Evolutionary conservation across 345 rosid species (phyloP), one percentile per base, ranked within the genome.

Genomic region (Geranium rotundifolium): DNA sequence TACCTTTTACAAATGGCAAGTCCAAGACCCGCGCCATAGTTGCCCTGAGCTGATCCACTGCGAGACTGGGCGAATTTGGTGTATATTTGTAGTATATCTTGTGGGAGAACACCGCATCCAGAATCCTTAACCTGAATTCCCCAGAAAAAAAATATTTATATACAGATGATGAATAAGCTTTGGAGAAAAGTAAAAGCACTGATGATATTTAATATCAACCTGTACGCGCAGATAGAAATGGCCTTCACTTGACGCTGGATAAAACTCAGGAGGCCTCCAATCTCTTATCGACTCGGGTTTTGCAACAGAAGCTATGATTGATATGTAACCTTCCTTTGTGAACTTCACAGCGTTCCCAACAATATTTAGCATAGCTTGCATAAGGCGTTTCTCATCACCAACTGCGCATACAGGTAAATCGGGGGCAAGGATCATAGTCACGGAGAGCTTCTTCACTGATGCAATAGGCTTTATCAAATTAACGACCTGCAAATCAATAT

Each of bases 1-100:
- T 84, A 92, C 99, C 99, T 69, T 81, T 76, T 93, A 65, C 90
- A 83, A 63, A 93, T 81, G 57, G 99, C 99, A 56, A 93, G 95
- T 56, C 99, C 99, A 23, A 93, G 90, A 63, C 96, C 98, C 30
- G 78, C 82, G 62, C 90, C 86, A 0, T 70, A 70, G 56, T 59
- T 85, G 57, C 68, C 74, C 69, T 66, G 75, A 55, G 69, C 76
- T 17, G 82, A 72, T 64, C 87, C 91, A 50, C 76, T 71, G 63
- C 68, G 82, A 49, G 79, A 78, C 68, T 77, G 87, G 61, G 80
- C 70, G 72, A 87, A 92, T 72, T 81, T 84, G 23, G 86, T 87
- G 52, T 85, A 92, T 29, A 92, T 76, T 58, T 50, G 68, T 7
- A 91, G 83, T 59, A 84, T 71, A 64, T 89, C 98, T 77, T 85